Base-by-base conservation (phyloP, 2,329 filamentous ascomycete species). In the Laburnicola sp. region DNA sequence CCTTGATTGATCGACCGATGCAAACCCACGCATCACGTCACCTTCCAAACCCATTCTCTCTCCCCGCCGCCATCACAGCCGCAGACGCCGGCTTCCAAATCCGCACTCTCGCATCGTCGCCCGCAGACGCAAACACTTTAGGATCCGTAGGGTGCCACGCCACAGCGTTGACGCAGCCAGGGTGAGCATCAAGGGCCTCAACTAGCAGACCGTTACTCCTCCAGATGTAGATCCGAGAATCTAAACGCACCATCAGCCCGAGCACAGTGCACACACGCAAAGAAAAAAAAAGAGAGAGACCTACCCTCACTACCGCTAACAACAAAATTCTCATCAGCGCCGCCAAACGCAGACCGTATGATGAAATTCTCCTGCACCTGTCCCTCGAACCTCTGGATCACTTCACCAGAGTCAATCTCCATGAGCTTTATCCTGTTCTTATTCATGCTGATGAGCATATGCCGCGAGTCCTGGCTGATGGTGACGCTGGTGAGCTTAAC, bases 301-400 rank as follows among this genome's bases (percentile, higher is more conserved):
- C 65, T 76, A 91, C 90, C 88, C 81, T 97, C 91, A 64, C 91
- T 96, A 8, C 94, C 94, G 64, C 89, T 93, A 26, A 95, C 80
- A 7, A 97, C 87, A 71, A 97, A 97, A 69, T 87, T 92, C 75
- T 97, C 91, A 51, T 89, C 87, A 1, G 93, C 92, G 28, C 94
- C 94, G 16, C 94, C 94, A 73, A 97, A 94, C 0, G 81, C 78
- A 63, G 86, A 89, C 44, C 93, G 82, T 52, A 99, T 95, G 48
- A 97, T 82, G 66, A 79, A 96, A 2, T 87, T 77, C 47, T 85
- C 86, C 56, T 91, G 89, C 37, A 80, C 82, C 55, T 92, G 88
- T 0, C 91, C 92, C 11, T 83, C 78, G 68, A 89, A 97, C 60
- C 81, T 85, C 60, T 88, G 86, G 3, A 93, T 78, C n/a, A 86